phyloP scores from a whole-genome alignment of 2,329 filamentous ascomycete species.

The Fusarium sp. region DNA sequence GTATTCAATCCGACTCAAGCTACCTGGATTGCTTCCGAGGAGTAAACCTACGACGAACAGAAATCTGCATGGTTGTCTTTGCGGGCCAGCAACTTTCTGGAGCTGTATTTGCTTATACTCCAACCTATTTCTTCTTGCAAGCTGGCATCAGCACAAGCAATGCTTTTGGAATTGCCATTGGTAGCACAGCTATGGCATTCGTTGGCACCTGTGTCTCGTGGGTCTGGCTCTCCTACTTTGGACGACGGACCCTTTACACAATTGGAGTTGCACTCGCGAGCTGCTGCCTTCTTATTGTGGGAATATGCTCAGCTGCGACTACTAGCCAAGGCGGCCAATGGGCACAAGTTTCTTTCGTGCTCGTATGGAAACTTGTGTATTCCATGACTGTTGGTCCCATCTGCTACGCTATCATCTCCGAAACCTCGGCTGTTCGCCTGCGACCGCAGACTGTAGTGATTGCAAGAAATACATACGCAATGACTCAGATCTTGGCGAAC shows the following conservation, averaged over 20 bases:
- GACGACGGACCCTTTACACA: conserved; percentile 61
- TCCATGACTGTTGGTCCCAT: conserved; percentile 61
- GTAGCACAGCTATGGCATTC: conserved; percentile 59
- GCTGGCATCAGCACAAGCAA: conserved; percentile 58
- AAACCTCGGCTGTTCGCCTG: conserved; percentile 59
- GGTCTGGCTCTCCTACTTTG: conserved; percentile 52
- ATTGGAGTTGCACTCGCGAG: conserved; percentile 59
- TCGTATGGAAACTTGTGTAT: conserved; percentile 62
- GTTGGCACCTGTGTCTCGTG: conserved; percentile 60
- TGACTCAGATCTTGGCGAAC: conserved; percentile 49
- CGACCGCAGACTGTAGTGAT: conserved; percentile 60
- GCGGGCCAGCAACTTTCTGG: conserved; percentile 58
- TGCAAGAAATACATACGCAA: conserved; percentile 52
- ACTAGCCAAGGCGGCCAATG: conserved; percentile 42
- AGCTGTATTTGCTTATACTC: conserved; percentile 57
- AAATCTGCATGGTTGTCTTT: conserved; percentile 62
- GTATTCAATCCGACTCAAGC: conserved; percentile 55
- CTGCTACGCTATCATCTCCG: conserved; percentile 60
- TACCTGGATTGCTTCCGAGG: conserved; percentile 65
- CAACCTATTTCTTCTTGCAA: conserved; percentile 66
- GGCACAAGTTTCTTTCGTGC: conserved; percentile 57
- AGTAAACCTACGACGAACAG: conserved; percentile 61
- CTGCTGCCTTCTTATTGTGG: conserved; percentile 58
- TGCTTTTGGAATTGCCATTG: conserved; percentile 60
- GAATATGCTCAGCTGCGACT: conserved; percentile 49